Base-by-base conservation (phyloP, 768 basidiomycete genomes). In the Kwoniella shandongensis region DNA sequence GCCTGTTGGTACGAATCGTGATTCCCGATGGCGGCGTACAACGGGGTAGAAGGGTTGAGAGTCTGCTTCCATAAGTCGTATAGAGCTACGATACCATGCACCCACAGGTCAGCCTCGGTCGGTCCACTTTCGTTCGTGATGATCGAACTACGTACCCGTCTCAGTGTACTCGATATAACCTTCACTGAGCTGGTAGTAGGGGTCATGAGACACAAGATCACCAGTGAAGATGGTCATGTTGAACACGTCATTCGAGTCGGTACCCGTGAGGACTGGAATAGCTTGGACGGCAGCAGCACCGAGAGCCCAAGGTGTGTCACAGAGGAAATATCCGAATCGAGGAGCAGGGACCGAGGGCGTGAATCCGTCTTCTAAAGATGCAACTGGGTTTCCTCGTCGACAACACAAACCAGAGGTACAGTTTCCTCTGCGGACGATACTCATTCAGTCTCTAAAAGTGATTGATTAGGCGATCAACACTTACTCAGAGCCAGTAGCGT, bases 1-100 rank as follows among this genome's bases (percentile, higher is more conserved):
- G 64, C 64, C 84, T 83, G 81, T 63, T 85, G 84, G 71, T 85
- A 87, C 39, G 80, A 84, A 69, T 89, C 88, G 65, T 89, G 88
- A 70, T 89, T 89, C 8, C 88, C 88, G 8, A 89, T 77, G 0
- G 85, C 83, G 26, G 85, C 83, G 62, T 88, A 89, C 2, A 88
- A 81, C n/a, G 88, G 86, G 18, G 60, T 56, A 0, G 86, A 86
- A 13, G 81, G 79, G 15, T 83, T 83, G 27, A 88, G 79, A 64
- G 80, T 79, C 15, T 79, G 79, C 73, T 82, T 86, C 76, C 88
- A 81, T 32, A 89, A 79, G 60, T 85, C 86, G 67, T 83, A 89
- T 20, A 88, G 55, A 1, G 86, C 76, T 0, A 84, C 18, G 17
- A 49, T 13, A 11, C 29, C 20, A 20, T n/a, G n/a, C n/a, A n/a